Evolutionary conservation across 192 early-diverging fungal genomes (phyloP).

Genomic region (Thoreauomyces humboldtii): DNA sequence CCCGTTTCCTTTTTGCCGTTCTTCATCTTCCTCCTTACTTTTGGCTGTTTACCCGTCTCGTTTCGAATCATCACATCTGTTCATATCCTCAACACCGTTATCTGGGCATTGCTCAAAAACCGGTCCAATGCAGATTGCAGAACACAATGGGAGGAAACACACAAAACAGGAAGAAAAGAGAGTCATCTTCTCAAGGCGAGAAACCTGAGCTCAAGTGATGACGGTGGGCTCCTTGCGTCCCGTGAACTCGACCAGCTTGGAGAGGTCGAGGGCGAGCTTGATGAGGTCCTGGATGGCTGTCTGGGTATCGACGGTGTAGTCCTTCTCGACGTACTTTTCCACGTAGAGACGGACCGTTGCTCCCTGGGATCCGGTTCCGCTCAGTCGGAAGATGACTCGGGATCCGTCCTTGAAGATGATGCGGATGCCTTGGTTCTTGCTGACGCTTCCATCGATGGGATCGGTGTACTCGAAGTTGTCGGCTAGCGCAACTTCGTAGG

Average conservation of each 20-base stretch:
- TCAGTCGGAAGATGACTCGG: slow-evolving; percentile 87
- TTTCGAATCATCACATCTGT: no score
- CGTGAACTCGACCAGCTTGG: slow-evolving; percentile 74
- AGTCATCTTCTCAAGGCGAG: no score
- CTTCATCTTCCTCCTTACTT: no score
- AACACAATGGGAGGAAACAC: no score
- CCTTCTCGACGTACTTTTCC: slow-evolving; percentile 76
- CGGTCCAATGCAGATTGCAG: no score
- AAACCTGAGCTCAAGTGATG: no score
- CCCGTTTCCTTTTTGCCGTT: no score
- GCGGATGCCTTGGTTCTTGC: slow-evolving; percentile 86
- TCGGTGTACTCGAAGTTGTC: slow-evolving; percentile 96
- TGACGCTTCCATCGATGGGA: slow-evolving; percentile 83
- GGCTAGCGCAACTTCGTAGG: slow-evolving; percentile 61
- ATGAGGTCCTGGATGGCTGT: slow-evolving; percentile 87
- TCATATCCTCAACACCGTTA: no score
- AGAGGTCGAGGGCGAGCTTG: slow-evolving; percentile 73
- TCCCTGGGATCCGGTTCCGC: slow-evolving; percentile 92
- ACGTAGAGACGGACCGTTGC: slow-evolving; percentile 96
- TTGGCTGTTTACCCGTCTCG: no score
- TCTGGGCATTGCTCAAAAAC: no score
- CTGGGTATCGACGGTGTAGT: slow-evolving; percentile 71
- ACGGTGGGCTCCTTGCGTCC: slow-evolving; percentile 87
- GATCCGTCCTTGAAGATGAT: slow-evolving; percentile 90
- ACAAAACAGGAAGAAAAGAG: no score